Base-by-base conservation (phyloP, 371 early-diverging fungal genomes). In the Mortierella polycephala region DNA sequence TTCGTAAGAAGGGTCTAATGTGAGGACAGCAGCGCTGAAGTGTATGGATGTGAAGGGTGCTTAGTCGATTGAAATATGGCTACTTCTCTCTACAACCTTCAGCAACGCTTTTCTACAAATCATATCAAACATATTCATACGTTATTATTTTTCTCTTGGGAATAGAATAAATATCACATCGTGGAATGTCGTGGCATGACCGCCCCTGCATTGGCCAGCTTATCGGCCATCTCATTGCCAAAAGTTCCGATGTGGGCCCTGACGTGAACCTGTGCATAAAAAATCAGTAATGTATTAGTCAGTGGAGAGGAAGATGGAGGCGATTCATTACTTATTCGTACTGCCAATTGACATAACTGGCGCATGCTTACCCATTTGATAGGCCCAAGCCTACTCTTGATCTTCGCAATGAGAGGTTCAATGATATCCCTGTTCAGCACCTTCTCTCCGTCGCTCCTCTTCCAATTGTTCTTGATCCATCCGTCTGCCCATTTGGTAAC, bases 351-450 rank as follows among this genome's bases (percentile, higher is more conserved):
- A 30, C 30, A 30, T 4, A 30, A 10, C 30, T 23, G 30, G 6
- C 44, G 45, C 39, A 44, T 51, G 59, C 59, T 54, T 67, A 85
- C 82, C 83, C 83, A 88, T 85, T 75, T 92, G 82, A 13, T 75
- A 49, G 39, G 92, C 75, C 42, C 73, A 55, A 51, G 83, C 83
- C 46, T 70, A 52, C 56, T 87, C 71, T 23, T 60, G 14, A 89
- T 74, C 49, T 85, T 67, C 0, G 56, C 42, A 12, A 92, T 71
- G 8, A 92, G 75, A 4, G 67, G 51, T 65, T 83, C 80, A 77
- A 96, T 90, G 21, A 95, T 67, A 76, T 96, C 96, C 69, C 88
- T 82, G 71, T 96, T 96, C 69, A 87, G 62, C 3, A 96, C 93
- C 0, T 73, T 73, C 9, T 76, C 84, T 10, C 91, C 88, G 40